A percentile compares a stretch with the other conserved stretches of the same genome.
Conservation (phyloP, 306 rosid genomes). For the Potentilla sterilis region DNA sequence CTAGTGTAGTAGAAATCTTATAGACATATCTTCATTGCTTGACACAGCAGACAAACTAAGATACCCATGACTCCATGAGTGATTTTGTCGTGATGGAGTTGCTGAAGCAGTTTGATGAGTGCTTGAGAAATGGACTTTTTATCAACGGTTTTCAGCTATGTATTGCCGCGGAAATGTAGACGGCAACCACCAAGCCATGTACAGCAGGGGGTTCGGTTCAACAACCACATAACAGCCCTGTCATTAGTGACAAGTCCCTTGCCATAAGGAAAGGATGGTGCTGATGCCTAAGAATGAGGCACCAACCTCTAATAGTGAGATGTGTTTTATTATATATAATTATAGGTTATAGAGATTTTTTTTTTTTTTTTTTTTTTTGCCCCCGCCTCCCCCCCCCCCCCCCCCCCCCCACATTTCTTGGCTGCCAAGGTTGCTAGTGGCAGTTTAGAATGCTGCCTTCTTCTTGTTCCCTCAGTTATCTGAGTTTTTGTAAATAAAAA, state of each 20-base stretch:
- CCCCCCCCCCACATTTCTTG: constrained; percentile 26
- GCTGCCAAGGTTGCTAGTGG: constrained; percentile 45
- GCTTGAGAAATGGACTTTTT: constrained; percentile 22
- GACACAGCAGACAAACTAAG: constrained; percentile 54
- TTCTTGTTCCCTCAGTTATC: constrained; percentile 19
- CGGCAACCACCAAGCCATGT: constrained; percentile 29
- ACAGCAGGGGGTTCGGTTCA: constrained; percentile 24
- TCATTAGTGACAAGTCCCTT: constrained; percentile 21
- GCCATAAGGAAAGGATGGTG: constrained; percentile 21
- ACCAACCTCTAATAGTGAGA: constrained; percentile 28
- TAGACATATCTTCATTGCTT: constrained; percentile 21
- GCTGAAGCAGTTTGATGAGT: constrained; percentile 30
- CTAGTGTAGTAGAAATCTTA: constrained; percentile 16
- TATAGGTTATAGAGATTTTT: constrained; percentile 15
- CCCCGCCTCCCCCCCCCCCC: no score
- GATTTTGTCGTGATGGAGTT: constrained; percentile 32
- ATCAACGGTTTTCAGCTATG: constrained; percentile 13
- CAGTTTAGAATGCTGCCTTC: constrained; percentile 22
- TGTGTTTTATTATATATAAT: constrained; percentile 21
- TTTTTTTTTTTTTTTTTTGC: no score
- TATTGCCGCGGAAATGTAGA: constrained; percentile 18
- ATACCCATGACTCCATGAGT: constrained; percentile 13
- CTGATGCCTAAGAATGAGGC: constrained; percentile 29
- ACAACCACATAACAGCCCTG: constrained; percentile 16
- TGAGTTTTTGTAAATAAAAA: constrained; percentile 44